Evolutionary conservation across 495 filamentous ascomycete genomes (phyloP).

Genomic region (Hypoxylon trugodes): DNA sequence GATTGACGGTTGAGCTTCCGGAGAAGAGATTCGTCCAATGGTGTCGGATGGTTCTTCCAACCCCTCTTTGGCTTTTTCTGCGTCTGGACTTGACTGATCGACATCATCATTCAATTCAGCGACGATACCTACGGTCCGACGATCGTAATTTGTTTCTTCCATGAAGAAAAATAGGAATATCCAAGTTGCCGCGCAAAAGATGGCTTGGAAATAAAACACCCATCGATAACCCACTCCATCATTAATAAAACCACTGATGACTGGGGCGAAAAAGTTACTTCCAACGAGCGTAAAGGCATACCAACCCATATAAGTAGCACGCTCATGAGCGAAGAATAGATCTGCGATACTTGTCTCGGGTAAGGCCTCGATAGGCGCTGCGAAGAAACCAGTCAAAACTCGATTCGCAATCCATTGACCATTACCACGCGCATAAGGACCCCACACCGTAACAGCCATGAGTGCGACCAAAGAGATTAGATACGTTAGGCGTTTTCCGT

Average conservation of each 20-base stretch:
- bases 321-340: slow-evolving; percentile 73
- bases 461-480: slow-evolving; percentile 64
- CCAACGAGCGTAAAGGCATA: slow-evolving; percentile 70
- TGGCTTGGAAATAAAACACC: slow-evolving; percentile 72
- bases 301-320: slow-evolving; percentile 70
- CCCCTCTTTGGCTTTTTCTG: slow-evolving; percentile 30
- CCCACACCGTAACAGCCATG: slow-evolving; percentile 54
- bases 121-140: slow-evolving; percentile 43
- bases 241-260: slow-evolving; percentile 73
- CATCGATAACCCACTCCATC: slow-evolving; percentile 69
- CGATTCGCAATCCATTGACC: slow-evolving; percentile 72
- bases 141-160: slow-evolving; percentile 74
- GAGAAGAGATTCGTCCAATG: slow-evolving; percentile 46
- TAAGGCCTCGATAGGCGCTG: slow-evolving; percentile 69
- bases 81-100: slow-evolving; percentile 7
- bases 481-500: slow-evolving; percentile 72
- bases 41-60: slow-evolving; percentile 10
- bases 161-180: slow-evolving; percentile 73
- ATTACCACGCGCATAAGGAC: slow-evolving; percentile 57
- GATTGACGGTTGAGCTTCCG: slow-evolving; percentile 23
- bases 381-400: slow-evolving; percentile 70
- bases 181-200: slow-evolving; percentile 63
- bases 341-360: slow-evolving; percentile 70
- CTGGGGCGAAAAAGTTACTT: slow-evolving; percentile 70
- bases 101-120: slow-evolving; percentile 23